Base-by-base conservation (phyloP, 768 basidiomycete species). In the Agaricus blazei region DNA sequence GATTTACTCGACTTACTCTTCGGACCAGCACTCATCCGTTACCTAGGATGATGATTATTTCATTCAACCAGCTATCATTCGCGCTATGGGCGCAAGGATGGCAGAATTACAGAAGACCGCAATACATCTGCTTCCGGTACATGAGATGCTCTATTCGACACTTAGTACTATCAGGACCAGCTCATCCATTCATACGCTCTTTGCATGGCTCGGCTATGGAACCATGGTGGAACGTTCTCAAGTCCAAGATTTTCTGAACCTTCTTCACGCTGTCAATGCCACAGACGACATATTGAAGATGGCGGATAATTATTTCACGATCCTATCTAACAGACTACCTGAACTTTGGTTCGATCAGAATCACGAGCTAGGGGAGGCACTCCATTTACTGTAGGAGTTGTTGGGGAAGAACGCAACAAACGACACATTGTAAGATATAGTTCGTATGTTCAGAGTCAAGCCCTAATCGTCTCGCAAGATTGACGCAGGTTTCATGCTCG, bases 231-330 rank as follows among this genome's bases (percentile, higher is more conserved):
- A 61, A 55, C 73, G 72, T 47, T 70, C 72, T 19, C 66, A 68
- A 52, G 77, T 72, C 14, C 65, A 68, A 14, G 69, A 72, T 15
- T 88, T 85, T 62, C 64, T 86, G 15, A 64, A 67, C 12, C 71
- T 86, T 42, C 64, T 86, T 59, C 54, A 69, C 3, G 51, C 51
- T 15, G 65, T 85, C 36, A 71, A 78, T 36, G 65, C 74, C 38
- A 72, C 80, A 0, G 65, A 72, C 3, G 79, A 81, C 37, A 76
- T 84, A 59, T 68, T 74, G 61, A 74, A 77, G 59, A 87, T 85
- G 84, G 82, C 85, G 3, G 87, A 88, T 63, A 88, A 88, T 58
- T 86, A 85, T 60, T 88, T 79, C 62, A 73, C 83, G 1, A 69
- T 88, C 48, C 66, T 87, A 46, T 71, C 69, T 52, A 87, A 86